phyloP scores from a whole-genome alignment of 257 asterid genomes.

The Solanum dulcamara region DNA sequence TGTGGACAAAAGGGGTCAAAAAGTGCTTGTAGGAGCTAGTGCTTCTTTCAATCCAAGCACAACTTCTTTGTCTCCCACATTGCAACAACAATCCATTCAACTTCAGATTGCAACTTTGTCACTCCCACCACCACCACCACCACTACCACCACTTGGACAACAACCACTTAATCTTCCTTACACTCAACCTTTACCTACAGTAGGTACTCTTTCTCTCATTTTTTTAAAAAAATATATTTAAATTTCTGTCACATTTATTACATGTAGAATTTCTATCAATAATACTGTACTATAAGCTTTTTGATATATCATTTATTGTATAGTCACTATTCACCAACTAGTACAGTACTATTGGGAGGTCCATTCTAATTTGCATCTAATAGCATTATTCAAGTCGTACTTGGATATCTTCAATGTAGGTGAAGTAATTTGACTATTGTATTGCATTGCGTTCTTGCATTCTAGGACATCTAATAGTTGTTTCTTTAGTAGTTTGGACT shows the following conservation, averaged over 20 bases:
- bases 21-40: slow-evolving; percentile 1
- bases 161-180: background rate
- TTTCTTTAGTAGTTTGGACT: background rate
- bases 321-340: background rate
- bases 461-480: background rate
- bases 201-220: slow-evolving; percentile 39
- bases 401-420: background rate
- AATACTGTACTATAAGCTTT: background rate
- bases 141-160: background rate
- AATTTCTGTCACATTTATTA: background rate
- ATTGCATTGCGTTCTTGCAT: background rate
- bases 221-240: background rate
- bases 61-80: slow-evolving; percentile 17
- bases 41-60: background rate
- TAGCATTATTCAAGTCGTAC: background rate
- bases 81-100: slow-evolving; percentile 21
- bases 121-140: slow-evolving; percentile 25
- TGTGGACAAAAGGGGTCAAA: slow-evolving; percentile 40
- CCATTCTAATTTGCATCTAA: background rate
- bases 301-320: background rate
- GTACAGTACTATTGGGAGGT: background rate
- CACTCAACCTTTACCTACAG: slow-evolving; percentile 40
- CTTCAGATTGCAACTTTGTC: slow-evolving; percentile 10
- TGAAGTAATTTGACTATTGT: background rate
- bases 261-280: background rate